Evolutionary conservation across 371 early-diverging fungal genomes (phyloP), one percentile per base, ranked within the genome.

Genomic region (Parasitella parasitica): DNA sequence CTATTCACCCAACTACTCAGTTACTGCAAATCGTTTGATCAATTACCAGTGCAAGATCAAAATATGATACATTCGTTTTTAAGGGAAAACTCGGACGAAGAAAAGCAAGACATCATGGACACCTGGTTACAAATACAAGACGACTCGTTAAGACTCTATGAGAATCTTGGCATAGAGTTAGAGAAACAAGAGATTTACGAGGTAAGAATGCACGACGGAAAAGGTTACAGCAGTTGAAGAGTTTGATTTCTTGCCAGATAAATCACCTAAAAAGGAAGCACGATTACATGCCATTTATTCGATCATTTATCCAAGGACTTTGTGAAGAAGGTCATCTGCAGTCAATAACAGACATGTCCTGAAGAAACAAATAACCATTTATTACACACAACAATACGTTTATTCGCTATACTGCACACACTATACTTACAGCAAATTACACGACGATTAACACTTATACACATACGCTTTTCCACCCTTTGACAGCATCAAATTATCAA

Each of bases 231-330:
- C 15, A 11, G 34, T 5, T 35, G n/a, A 27, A 8, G 20, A 11
- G 32, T 32, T 32, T 32, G 6, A 28, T 24, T 32, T 13, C 6
- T 9, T 6, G 4, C 28, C n/a, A 59, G 55, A 62, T 26, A 54
- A 54, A 46, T 27, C 36, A 53, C 8, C 35, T 35, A 39, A 39
- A 49, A 49, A 57, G 55, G 43, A 35, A 61, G 61, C 61, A 64
- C 36, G 52, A 64, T 41, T 69, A 69, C 49, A 61, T 35, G 38
- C 70, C 64, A 4, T 69, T 69, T 58, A 69, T 69, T 46, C 49
- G 54, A 36, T 60, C 65, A 54, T 69, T 53, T 32, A 64, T 69
- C 18, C 39, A 64, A 35, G 61, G 58, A 11, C 53, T 69, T 6
- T 46, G 18, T 20, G 63, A 67, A 39, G 59, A 67, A 28, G 67